phyloP scores from a whole-genome alignment of 441 rosid species.

The Erodium trifolium region DNA sequence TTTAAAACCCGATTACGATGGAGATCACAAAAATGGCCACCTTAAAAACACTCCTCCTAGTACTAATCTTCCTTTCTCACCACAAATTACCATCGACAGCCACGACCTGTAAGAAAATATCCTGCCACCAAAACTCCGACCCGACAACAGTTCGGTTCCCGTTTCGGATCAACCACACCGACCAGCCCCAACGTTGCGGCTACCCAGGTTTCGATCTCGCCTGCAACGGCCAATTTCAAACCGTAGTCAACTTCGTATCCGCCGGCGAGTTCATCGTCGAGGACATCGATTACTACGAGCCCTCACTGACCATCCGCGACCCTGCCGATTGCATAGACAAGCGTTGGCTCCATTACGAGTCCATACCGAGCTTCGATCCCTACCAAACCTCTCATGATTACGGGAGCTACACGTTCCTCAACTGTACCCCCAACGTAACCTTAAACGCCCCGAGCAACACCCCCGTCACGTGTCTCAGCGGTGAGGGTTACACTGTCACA shows the following conservation, averaged over 20 bases:
- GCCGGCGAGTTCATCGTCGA: background rate
- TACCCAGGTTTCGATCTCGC: background rate
- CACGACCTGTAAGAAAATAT: background rate
- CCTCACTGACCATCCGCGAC: background rate
- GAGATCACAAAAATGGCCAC: background rate
- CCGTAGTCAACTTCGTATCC: background rate
- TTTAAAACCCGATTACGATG: background rate
- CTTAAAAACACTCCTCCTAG: background rate
- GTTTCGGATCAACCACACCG: background rate
- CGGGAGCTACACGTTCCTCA: background rate
- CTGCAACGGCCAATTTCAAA: background rate
- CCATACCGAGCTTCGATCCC: background rate
- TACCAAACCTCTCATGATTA: background rate
- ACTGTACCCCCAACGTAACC: background rate
- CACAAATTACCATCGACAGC: background rate
- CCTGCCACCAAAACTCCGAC: background rate
- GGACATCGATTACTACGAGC: background rate
- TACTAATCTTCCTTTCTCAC: background rate
- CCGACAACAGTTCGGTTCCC: background rate
- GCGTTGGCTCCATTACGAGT: background rate
- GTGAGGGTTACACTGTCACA: conserved; percentile 19
- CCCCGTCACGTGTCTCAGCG: conserved; percentile 29
- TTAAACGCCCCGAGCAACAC: background rate
- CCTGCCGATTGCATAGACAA: background rate
- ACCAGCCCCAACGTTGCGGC: background rate